phyloP scores from a whole-genome alignment of 164 flowering plant species.

The Tetracentron sinense region DNA sequence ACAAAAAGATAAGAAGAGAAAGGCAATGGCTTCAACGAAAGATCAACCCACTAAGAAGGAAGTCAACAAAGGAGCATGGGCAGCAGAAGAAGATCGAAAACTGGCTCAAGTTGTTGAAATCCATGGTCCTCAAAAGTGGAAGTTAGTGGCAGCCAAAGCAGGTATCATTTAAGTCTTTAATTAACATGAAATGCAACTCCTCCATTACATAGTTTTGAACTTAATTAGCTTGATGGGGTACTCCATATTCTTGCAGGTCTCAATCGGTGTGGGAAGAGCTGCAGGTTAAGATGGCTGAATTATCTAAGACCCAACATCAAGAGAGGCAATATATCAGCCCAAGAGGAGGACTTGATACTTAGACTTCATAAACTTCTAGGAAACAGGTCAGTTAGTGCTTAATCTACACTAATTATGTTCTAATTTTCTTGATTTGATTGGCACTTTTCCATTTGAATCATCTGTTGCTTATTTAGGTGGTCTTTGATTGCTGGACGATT shows the following conservation, averaged over 20 bases:
- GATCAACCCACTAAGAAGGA: conserved; percentile 2
- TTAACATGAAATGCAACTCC: background rate
- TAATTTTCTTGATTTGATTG: background rate
- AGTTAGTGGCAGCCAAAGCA: conserved; percentile 38
- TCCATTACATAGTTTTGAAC: background rate
- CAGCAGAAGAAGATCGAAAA: conserved; percentile 42
- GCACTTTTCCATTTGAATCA: background rate
- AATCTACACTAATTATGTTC: background rate
- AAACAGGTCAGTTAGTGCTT: conserved; percentile 27
- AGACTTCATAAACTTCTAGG: conserved; percentile 50
- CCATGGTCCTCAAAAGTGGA: conserved; percentile 45
- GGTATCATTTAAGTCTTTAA: conserved; percentile 20
- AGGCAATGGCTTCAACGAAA: background rate
- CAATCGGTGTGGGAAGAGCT: conserved; percentile 38
- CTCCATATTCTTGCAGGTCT: conserved; percentile 4
- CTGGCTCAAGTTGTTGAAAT: conserved; percentile 36
- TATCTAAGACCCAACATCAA: conserved; percentile 37
- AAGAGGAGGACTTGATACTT: conserved; percentile 39
- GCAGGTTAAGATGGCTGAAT: conserved; percentile 43
- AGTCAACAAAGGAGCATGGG: conserved; percentile 44
- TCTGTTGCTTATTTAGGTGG: conserved; percentile 30
- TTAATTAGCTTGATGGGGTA: background rate
- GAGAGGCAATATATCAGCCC: conserved; percentile 34
- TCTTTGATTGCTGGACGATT: conserved; percentile 52
- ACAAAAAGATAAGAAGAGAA: background rate